Conservation (phyloP, 1,139 yeast genomes). For the Candida sp. region DNA sequence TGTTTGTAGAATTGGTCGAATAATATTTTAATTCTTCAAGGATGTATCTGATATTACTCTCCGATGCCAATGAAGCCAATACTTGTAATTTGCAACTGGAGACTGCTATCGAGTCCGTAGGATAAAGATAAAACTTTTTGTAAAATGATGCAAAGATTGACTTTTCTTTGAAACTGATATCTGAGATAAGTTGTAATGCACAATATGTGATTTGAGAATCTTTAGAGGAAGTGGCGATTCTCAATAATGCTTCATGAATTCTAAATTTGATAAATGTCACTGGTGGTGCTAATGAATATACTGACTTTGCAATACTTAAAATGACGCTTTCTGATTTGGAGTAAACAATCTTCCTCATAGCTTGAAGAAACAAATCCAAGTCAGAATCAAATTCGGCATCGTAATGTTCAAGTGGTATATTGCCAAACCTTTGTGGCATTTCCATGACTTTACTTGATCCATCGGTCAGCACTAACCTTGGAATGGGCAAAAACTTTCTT, state of each 20-base stretch:
- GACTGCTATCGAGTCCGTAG: slow-evolving; percentile 48
- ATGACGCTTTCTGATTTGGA: slow-evolving; percentile 61
- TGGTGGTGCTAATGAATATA: slow-evolving; percentile 53
- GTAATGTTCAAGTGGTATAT: slow-evolving; percentile 28
- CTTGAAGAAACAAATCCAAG: slow-evolving; percentile 47
- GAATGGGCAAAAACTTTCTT: slow-evolving; percentile 55
- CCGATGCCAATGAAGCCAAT: slow-evolving; percentile 54
- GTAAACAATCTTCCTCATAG: slow-evolving; percentile 42
- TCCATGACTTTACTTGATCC: slow-evolving; percentile 23
- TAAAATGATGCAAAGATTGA: slow-evolving; percentile 44
- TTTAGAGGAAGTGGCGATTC: slow-evolving; percentile 27
- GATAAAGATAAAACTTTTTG: slow-evolving; percentile 55
- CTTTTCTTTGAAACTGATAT: slow-evolving; percentile 33
- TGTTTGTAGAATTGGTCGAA: slow-evolving; percentile 38
- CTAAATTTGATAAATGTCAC: slow-evolving; percentile 42
- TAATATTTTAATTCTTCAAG: slow-evolving; percentile 70
- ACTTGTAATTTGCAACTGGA: slow-evolving; percentile 62
- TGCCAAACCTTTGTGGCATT: slow-evolving; percentile 34
- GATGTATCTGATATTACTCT: slow-evolving; percentile 47
- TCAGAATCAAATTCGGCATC: slow-evolving; percentile 54
- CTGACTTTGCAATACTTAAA: slow-evolving; percentile 56
- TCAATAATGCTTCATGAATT: slow-evolving; percentile 49
- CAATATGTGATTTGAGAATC: slow-evolving; percentile 31
- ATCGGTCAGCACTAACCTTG: slow-evolving; percentile 31
- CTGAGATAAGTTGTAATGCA: slow-evolving; percentile 41